Evolutionary conservation across 768 basidiomycete genomes (phyloP).

Genomic region (Mycena crocata): DNA sequence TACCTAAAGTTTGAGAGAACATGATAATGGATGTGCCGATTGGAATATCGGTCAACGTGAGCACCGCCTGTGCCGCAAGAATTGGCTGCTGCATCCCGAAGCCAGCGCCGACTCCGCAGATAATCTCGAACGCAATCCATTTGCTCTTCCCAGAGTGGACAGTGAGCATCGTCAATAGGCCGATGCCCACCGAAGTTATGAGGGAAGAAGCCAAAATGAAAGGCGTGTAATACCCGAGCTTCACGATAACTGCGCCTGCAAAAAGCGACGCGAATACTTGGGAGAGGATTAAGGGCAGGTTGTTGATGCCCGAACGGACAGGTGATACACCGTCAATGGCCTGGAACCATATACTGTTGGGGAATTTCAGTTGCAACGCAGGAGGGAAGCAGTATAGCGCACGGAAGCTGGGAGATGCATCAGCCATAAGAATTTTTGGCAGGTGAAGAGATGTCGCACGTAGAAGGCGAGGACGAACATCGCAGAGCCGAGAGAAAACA

Average conservation of each 20-base stretch:
- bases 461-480: slow-evolving; percentile 27
- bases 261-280: slow-evolving; percentile 53
- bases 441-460: neutral
- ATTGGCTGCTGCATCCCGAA: slow-evolving; percentile 33
- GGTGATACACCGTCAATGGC: slow-evolving; percentile 51
- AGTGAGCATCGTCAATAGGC: slow-evolving; percentile 46
- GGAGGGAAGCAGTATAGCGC: too few relatives aligned
- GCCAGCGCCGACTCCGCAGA: slow-evolving; percentile 44
- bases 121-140: slow-evolving; percentile 38
- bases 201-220: slow-evolving; percentile 42
- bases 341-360: slow-evolving; percentile 48
- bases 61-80: slow-evolving; percentile 30
- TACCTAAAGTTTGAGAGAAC: slow-evolving; percentile 32
- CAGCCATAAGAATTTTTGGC: too few relatives aligned
- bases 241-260: slow-evolving; percentile 47
- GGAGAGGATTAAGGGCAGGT: slow-evolving; percentile 49
- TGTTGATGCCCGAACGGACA: slow-evolving; percentile 44
- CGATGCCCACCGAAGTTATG: slow-evolving; percentile 48
- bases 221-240: slow-evolving; percentile 48
- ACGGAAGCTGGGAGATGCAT: too few relatives aligned
- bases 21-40: slow-evolving; percentile 30
- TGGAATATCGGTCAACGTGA: slow-evolving; percentile 25
- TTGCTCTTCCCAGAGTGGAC: slow-evolving; percentile 32
- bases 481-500: slow-evolving; percentile 13
- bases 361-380: too few relatives aligned